Evolutionary conservation across 345 rosid species (phyloP), one percentile per base, ranked within the genome.

Genomic region (Pistacia integerrima): DNA sequence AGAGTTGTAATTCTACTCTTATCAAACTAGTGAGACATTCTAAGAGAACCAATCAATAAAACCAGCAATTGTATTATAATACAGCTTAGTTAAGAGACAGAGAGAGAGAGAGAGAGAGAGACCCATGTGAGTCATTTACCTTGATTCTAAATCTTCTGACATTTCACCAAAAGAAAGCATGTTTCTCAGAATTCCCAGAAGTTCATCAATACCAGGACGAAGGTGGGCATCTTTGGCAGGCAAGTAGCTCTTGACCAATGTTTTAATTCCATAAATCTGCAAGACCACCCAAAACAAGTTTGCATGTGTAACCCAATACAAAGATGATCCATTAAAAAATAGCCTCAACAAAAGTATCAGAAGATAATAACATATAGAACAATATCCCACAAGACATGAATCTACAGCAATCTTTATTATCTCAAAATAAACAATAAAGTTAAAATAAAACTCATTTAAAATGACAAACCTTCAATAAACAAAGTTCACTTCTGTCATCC

Each of bases 191-290:
- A 87, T 83, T 70, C 80, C 88, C 66, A 96, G 73, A 82, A 93
- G 94, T 67, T 79, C 85, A 77, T 89, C 92, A 65, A 96, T 89
- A 72, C 89, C 93, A 73, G 86, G 87, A 46, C 98, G 99, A 81
- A 96, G 97, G 80, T 92, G 98, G 70, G 92, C 91, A 87, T 96
- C 99, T 82, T 96, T 96, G 13, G 86, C 84, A 49, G 99, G 98
- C 88, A 96, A 87, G 82, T 90, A 92, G 86, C 97, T 93, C 81
- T 92, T 93, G 76, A 93, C 99, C 82, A 96, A 80, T 64, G 97
- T 84, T 88, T 96, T 96, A 75, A 96, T 85, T 70, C 97, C 99
- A 85, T 91, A 96, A 78, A 93, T 85, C 99, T 96, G 85, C 71
- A 76, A 56, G 35, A 60, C 22, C 59, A 51, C 20, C 28, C 58